These are phyloP conservation scores for Dichotomocladium elegans DNA, from an alignment of 371 early-diverging fungal species.

Conservation along the genomic window DNA sequence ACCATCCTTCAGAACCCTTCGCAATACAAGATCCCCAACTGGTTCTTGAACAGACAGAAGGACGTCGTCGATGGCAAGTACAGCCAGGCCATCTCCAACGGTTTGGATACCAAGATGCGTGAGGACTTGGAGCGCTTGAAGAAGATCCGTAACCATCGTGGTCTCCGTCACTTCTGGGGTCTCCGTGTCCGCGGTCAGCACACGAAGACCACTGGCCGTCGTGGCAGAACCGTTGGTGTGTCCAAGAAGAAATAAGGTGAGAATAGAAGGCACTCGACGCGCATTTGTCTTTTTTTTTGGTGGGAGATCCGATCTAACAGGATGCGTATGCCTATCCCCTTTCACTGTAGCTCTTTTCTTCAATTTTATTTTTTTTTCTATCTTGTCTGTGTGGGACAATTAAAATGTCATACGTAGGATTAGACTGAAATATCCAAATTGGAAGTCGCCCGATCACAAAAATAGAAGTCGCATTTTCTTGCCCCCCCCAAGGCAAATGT, in stretches of 20 bases:
- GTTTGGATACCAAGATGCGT: slow-evolving; percentile 92
- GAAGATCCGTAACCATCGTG: slow-evolving; percentile 93
- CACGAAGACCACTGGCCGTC: slow-evolving; percentile 98
- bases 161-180: slow-evolving; percentile 97
- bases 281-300: too few species aligned
- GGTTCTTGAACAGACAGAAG: slow-evolving; percentile 98
- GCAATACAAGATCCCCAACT: slow-evolving; percentile 96
- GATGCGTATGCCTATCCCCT: too few species aligned
- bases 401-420: too few species aligned
- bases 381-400: too few species aligned
- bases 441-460: too few species aligned
- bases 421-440: too few species aligned
- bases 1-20: slow-evolving; percentile 90
- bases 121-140: slow-evolving; percentile 95
- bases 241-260: slow-evolving; percentile 88
- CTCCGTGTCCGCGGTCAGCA: slow-evolving; percentile 93
- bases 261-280: background rate
- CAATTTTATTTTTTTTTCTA: too few species aligned
- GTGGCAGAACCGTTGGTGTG: slow-evolving; percentile 95
- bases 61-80: slow-evolving; percentile 92
- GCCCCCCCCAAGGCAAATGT: too few species aligned
- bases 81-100: slow-evolving; percentile 93
- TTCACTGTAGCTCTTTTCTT: too few species aligned
- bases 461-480: too few species aligned
- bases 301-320: too few species aligned